Conservation (phyloP, 1,139 yeast species). For the Scheffersomyces titani region DNA sequence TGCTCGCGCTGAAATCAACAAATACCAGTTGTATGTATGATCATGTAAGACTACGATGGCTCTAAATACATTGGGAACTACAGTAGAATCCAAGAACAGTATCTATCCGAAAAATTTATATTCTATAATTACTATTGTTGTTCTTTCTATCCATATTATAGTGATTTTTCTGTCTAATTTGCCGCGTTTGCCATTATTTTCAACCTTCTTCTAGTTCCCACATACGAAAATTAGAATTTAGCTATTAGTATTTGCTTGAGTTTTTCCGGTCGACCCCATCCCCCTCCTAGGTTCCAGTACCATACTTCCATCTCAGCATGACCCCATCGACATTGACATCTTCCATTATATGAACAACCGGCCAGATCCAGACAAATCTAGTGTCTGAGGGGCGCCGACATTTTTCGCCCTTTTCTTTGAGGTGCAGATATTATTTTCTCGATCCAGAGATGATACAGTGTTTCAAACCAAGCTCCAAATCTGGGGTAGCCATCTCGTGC, state of each 20-base stretch:
- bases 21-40: neutral
- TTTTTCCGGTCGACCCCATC: neutral
- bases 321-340: neutral
- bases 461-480: neutral
- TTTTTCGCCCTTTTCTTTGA: neutral
- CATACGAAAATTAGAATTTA: neutral
- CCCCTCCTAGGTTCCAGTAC: neutral
- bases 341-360: neutral
- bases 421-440: neutral
- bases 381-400: neutral
- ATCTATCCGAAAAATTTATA: neutral
- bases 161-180: neutral
- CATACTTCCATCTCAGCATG: neutral
- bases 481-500: neutral
- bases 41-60: neutral
- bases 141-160: neutral
- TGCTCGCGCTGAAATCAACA: neutral
- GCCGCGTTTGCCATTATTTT: too few relatives aligned
- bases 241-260: neutral
- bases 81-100: neutral
- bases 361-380: neutral
- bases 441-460: neutral
- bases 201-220: too few relatives aligned
- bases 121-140: neutral
- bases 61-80: neutral